These are phyloP conservation scores for Spinellus fusiger DNA, from an alignment of 192 early-diverging fungal genomes.

Conservation along the genomic window DNA sequence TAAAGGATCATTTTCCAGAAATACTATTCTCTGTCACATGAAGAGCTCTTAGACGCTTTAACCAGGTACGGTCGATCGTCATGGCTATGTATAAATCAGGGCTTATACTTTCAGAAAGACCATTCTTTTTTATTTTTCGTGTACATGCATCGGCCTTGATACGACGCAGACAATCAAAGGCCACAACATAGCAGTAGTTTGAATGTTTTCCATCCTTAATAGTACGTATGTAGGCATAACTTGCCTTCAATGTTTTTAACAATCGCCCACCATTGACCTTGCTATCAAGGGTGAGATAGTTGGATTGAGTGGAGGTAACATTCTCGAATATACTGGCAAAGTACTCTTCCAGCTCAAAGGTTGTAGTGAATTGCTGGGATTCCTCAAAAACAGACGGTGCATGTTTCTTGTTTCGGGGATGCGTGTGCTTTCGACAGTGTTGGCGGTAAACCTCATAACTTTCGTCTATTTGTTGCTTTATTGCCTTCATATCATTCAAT, in stretches of 20 bases:
- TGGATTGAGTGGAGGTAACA: neutral
- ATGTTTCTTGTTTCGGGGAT: neutral
- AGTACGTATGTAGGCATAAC: conserved; percentile 13
- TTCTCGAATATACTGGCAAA: conserved; percentile 2
- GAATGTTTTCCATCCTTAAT: conserved; percentile 1
- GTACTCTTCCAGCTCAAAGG: conserved; percentile 7
- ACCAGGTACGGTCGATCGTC: conserved; percentile 6
- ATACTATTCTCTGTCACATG: neutral
- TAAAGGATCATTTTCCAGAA: neutral
- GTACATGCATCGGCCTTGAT: conserved; percentile 20
- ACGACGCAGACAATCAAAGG: conserved; percentile 9
- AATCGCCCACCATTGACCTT: neutral
- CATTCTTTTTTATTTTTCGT: neutral
- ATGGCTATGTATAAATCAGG: conserved; percentile 1
- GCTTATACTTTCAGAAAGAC: neutral
- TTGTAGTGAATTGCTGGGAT: neutral
- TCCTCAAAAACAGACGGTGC: neutral
- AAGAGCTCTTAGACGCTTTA: conserved; percentile 3
- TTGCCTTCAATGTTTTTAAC: conserved; percentile 5
- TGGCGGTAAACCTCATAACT: neutral
- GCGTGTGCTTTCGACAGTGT: neutral
- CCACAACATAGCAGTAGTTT: conserved; percentile 19
- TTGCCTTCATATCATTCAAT: neutral
- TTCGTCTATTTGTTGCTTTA: too few relatives aligned
- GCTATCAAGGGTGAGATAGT: neutral